Conservation (phyloP, 495 filamentous ascomycete species). For the Ascobolus immersus region DNA sequence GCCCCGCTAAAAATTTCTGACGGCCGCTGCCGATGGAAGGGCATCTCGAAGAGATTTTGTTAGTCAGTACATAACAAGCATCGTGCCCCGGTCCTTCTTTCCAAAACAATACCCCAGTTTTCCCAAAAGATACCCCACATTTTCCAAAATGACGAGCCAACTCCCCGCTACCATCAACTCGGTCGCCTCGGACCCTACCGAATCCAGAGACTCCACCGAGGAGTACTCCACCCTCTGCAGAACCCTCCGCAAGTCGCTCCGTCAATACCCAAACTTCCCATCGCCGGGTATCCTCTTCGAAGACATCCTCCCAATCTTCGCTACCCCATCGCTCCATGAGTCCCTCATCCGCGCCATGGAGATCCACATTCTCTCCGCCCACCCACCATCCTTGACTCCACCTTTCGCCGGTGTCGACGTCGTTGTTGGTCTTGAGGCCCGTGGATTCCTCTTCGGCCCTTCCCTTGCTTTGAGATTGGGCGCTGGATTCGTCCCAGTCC, state of each 20-base stretch:
- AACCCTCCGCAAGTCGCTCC: conserved; percentile 29
- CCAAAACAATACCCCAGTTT: no score
- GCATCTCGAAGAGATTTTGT: no score
- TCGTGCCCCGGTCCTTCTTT: no score
- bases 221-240: conserved; percentile 10
- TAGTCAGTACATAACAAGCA: no score
- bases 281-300: conserved; percentile 86
- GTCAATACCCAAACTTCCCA: conserved; percentile 82
- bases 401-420: conserved; percentile 47
- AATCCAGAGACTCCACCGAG: conserved; percentile 4
- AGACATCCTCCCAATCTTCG: conserved; percentile 95
- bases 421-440: conserved; percentile 74
- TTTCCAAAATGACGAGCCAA: no score
- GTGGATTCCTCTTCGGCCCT: conserved; percentile 89
- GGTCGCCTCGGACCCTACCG: conserved; percentile 2
- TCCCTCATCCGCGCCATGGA: conserved; percentile 66
- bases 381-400: conserved; percentile 21
- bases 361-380: conserved; percentile 39
- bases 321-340: conserved; percentile 44
- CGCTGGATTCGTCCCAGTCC: conserved; percentile 76
- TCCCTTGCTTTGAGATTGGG: conserved; percentile 62
- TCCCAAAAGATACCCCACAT: no score
- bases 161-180: conserved; percentile 1
- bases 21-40: no score
- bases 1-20: no score